These are phyloP conservation scores for Luvunga scandens DNA, from an alignment of 345 rosid genomes.

Conservation along the genomic window DNA sequence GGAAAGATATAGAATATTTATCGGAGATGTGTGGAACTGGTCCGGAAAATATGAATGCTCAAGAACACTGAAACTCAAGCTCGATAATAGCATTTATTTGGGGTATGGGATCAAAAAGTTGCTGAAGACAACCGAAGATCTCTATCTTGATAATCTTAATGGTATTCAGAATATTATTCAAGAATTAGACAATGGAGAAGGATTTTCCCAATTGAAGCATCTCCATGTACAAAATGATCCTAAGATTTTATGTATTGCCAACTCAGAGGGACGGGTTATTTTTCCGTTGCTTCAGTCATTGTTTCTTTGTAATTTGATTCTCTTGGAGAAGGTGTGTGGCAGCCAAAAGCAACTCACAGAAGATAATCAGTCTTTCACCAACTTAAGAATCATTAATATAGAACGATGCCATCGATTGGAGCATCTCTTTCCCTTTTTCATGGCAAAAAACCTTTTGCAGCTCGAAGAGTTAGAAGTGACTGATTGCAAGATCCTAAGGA, in stretches of 20 bases:
- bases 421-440: constrained; percentile 3
- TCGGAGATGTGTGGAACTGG: constrained; percentile 6
- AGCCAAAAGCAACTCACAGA: neutral
- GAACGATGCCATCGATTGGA: neutral
- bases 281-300: neutral
- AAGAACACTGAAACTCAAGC: constrained; percentile 13
- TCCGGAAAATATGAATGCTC: neutral
- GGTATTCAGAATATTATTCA: neutral
- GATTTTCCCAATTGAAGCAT: constrained; percentile 17
- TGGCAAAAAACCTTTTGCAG: neutral
- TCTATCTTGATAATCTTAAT: constrained; percentile 7
- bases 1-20: neutral
- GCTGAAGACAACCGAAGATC: constrained; percentile 15
- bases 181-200: constrained; percentile 15
- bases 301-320: neutral
- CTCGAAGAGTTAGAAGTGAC: constrained; percentile 14
- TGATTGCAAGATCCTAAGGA: constrained; percentile 10
- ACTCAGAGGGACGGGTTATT: neutral
- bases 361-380: constrained; percentile 7
- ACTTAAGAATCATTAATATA: constrained; percentile 9
- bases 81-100: neutral
- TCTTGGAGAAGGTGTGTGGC: constrained; percentile 12
- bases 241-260: neutral
- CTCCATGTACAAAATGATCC: constrained; percentile 11
- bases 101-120: neutral